A percentile compares a stretch with the other conserved stretches of the same genome.
phyloP scores from a whole-genome alignment of 177 flowering plant genomes.

The Telopea speciosissima region DNA sequence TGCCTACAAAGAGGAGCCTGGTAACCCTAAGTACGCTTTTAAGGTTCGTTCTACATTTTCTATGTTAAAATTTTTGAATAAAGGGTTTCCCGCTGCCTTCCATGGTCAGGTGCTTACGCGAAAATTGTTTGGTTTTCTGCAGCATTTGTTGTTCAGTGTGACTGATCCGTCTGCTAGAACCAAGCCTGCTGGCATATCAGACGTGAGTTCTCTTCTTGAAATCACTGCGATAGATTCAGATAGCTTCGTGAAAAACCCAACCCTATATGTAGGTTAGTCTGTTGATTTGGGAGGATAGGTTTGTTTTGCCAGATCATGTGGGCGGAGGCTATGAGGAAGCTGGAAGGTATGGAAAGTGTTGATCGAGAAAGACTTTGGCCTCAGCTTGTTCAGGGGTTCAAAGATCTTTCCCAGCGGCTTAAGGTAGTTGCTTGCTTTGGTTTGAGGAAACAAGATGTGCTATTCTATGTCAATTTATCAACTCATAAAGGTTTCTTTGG shows the following conservation, averaged over 20 bases:
- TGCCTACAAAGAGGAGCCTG: constrained; percentile 86
- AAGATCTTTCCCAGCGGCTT: constrained; percentile 86
- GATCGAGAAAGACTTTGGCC: constrained; percentile 96
- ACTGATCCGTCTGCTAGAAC: constrained; percentile 68
- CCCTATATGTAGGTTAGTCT: not conserved
- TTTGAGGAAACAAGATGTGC: not conserved
- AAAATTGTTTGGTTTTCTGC: constrained; percentile 29
- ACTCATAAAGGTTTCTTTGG: not conserved
- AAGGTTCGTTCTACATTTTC: constrained; percentile 45
- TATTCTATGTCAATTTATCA: not conserved
- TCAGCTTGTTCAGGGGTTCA: constrained; percentile 92
- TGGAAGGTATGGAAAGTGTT: constrained; percentile 90
- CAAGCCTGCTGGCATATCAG: constrained; percentile 93
- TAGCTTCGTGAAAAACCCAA: not conserved
- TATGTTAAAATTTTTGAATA: constrained; percentile 4
- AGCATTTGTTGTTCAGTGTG: constrained; percentile 94
- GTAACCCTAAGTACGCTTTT: constrained; percentile 84
- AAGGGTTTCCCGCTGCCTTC: not conserved
- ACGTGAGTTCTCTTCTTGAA: constrained; percentile 51
- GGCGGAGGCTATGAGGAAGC: constrained; percentile 93
- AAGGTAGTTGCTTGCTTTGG: constrained; percentile 42
- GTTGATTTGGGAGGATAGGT: constrained; percentile 16
- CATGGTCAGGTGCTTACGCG: constrained; percentile 3
- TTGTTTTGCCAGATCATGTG: constrained; percentile 83
- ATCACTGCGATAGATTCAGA: not conserved